These are phyloP conservation scores for Syzygium grande DNA, from an alignment of 345 rosid genomes.

Conservation along the genomic window DNA sequence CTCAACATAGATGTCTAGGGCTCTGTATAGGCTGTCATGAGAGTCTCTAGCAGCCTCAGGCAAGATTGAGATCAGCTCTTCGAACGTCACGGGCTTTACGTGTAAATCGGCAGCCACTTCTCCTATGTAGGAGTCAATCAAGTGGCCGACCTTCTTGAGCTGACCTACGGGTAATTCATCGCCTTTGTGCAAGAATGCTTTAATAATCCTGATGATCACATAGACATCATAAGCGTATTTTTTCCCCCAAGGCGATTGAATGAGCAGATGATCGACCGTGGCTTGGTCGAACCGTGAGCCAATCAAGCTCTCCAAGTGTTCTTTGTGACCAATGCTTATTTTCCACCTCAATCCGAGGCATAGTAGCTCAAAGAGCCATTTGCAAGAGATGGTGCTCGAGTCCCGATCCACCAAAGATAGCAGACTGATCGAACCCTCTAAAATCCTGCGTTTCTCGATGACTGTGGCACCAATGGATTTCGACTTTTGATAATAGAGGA, in stretches of 20 bases:
- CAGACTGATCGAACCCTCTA: constrained; percentile 17
- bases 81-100: constrained; percentile 27
- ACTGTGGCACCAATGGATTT: not conserved
- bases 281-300: constrained; percentile 42
- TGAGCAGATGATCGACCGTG: constrained; percentile 30
- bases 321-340: constrained; percentile 5
- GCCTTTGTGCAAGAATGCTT: constrained; percentile 13
- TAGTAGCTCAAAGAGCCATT: constrained; percentile 23
- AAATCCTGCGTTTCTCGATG: constrained; percentile 19
- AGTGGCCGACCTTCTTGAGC: constrained; percentile 22
- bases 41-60: constrained; percentile 40
- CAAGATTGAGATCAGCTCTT: constrained; percentile 20
- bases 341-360: constrained; percentile 17
- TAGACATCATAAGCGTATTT: constrained; percentile 30
- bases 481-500: constrained; percentile 25
- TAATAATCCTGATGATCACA: constrained; percentile 37
- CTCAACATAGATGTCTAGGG: constrained; percentile 47
- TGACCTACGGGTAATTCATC: not conserved
- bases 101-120: constrained; percentile 45
- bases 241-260: constrained; percentile 16
- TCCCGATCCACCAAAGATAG: constrained; percentile 21
- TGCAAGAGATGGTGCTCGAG: constrained; percentile 21
- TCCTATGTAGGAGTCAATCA: constrained; percentile 34
- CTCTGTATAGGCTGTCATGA: constrained; percentile 26
- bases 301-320: constrained; percentile 30